Evolutionary conservation across 306 rosid genomes (phyloP).

Genomic region (Astragalus glycyphyllos): DNA sequence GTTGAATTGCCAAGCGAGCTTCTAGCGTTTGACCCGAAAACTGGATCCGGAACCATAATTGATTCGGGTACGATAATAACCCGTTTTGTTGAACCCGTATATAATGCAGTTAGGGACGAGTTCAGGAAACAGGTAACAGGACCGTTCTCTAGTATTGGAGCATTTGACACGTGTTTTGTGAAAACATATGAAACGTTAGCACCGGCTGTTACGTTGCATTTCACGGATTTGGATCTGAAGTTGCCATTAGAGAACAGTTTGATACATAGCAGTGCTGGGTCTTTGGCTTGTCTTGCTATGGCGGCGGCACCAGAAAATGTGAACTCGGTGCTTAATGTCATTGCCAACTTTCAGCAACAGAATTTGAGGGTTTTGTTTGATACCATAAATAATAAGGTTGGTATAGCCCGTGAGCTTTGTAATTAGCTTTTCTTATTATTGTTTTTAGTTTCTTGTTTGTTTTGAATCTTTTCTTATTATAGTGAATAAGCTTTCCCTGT

Average conservation of each 20-base stretch:
- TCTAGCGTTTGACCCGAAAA: conserved; percentile 61
- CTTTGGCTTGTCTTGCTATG: conserved; percentile 88
- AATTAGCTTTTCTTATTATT: conserved; percentile 46
- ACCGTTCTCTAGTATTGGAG: conserved; percentile 70
- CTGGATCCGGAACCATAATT: conserved; percentile 83
- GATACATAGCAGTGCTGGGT: conserved; percentile 87
- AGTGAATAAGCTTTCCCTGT: conserved; percentile 28
- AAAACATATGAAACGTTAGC: conserved; percentile 55
- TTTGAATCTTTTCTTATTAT: conserved; percentile 27
- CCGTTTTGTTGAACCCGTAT: conserved; percentile 70
- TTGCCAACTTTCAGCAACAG: conserved; percentile 93
- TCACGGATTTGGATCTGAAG: conserved; percentile 64
- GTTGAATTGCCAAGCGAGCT: conserved; percentile 52
- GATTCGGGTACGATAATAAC: conserved; percentile 92
- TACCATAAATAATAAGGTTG: conserved; percentile 69
- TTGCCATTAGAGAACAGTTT: conserved; percentile 78
- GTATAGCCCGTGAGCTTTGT: conserved; percentile 89
- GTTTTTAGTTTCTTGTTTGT: neutral
- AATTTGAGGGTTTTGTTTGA: conserved; percentile 88
- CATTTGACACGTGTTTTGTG: conserved; percentile 86
- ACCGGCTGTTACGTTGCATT: conserved; percentile 61
- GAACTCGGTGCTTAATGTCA: conserved; percentile 85
- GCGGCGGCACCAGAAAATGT: conserved; percentile 84
- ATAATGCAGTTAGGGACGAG: conserved; percentile 76
- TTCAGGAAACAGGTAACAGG: conserved; percentile 76